Percentiles rank a stretch among this genome's conserved stretches.
Conservation (phyloP, 495 filamentous ascomycete genomes). For the Penicillium simplicissimum region DNA sequence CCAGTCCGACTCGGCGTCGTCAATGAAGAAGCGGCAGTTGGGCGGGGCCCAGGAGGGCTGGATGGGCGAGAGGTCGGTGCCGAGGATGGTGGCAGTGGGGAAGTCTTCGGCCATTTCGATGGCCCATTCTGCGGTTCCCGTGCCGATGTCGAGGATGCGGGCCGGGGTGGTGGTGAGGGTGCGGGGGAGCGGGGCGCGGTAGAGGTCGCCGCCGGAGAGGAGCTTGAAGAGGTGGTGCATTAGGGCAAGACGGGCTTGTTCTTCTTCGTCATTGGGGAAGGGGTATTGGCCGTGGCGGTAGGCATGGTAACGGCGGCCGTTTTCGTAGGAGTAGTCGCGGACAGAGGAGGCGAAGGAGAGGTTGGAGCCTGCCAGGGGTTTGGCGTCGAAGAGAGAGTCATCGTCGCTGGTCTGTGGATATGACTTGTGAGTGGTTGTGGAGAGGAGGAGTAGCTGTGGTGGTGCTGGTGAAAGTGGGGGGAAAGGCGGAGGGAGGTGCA, state of each 20-base stretch:
- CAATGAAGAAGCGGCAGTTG: slow-evolving; percentile 51
- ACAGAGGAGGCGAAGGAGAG: slow-evolving; percentile 51
- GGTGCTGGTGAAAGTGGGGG: neutral
- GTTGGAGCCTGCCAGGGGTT: slow-evolving; percentile 40
- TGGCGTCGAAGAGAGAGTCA: slow-evolving; percentile 40
- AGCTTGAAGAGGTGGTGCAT: slow-evolving; percentile 60
- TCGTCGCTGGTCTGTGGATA: slow-evolving; percentile 43
- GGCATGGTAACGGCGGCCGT: slow-evolving; percentile 63
- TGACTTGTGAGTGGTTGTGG: neutral
- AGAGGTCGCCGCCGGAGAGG: slow-evolving; percentile 52
- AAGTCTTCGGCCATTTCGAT: slow-evolving; percentile 62
- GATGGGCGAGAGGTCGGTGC: slow-evolving; percentile 63
- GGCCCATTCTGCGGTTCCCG: slow-evolving; percentile 64
- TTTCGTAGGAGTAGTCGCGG: slow-evolving; percentile 54
- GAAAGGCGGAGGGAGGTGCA: neutral
- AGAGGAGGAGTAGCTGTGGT: neutral
- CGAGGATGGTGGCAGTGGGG: slow-evolving; percentile 57
- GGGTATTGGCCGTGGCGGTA: slow-evolving; percentile 57
- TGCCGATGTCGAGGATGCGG: slow-evolving; percentile 51
- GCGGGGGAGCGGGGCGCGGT: slow-evolving; percentile 49
- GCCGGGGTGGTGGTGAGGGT: slow-evolving; percentile 11
- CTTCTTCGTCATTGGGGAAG: slow-evolving; percentile 60
- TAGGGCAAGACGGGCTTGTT: slow-evolving; percentile 68
- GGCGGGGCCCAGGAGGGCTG: slow-evolving; percentile 52
- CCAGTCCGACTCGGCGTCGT: slow-evolving; percentile 54